Base-by-base conservation (phyloP, 2,329 filamentous ascomycete genomes). In the Emergomyces pasteurianus region DNA sequence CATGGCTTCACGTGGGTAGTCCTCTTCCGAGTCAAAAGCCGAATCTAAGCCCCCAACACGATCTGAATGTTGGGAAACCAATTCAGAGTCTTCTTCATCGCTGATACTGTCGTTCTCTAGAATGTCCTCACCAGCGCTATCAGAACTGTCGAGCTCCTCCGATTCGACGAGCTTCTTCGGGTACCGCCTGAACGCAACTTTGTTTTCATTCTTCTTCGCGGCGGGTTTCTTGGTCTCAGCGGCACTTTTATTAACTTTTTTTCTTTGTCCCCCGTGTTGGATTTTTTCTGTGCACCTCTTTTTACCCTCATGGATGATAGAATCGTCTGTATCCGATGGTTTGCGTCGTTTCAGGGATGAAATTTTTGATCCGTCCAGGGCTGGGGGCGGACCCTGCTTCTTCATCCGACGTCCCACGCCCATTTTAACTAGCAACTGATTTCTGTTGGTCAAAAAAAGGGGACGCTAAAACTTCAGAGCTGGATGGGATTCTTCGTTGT, bases 361-460 rank as follows among this genome's bases (percentile, higher is more conserved):
- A 66, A 85, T 83, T 72, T 76, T 78, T 23, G 75, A 78, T 67
- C 96, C 90, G 66, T 94, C 90, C 66, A 96, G 82, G 65, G 88
- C 82, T 70, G 88, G 84, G 59, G 94, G 94, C 65, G 87, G 81
- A 60, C 91, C 92, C 83, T 97, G 94, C 78, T 96, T 96, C 75
- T 92, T 89, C 87, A 96, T 95, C 70, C 92, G 90, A 73, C 91
- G 88, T 74, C 91, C 89, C 64, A 86, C 84, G 80, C 90, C 92
- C 92, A 96, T 96, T 71, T 73, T 85, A 38, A 72, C 54, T 50
- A 63, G 34, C 66, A 61, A 62, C 40, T 62, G 62, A 64, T 60
- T 60, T 60, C 63, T 58, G 59, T 46, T 67, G 60, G 59, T 50
- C 63, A n/a, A 38, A 26, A 8, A 28, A 5, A 31, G 28, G 23